Evolutionary conservation across 2,329 filamentous ascomycete species (phyloP), one percentile per base, ranked within the genome.

Genomic region (Cladosporium austrohemisphaericum): DNA sequence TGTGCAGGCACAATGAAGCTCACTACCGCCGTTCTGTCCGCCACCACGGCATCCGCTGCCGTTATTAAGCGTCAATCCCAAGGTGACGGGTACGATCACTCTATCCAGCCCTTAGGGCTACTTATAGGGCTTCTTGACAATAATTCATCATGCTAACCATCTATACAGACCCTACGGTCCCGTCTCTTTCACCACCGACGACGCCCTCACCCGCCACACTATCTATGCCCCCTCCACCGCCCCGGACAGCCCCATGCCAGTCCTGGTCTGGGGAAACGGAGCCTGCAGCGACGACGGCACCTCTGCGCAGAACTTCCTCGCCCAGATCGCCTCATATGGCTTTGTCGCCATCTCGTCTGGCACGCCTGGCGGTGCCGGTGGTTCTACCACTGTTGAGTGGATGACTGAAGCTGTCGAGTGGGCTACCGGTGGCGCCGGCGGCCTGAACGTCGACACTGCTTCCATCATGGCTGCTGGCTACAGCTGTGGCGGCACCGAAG

Each of bases 181-280:
- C 9, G 33, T 47, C 3, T 47, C 44, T 3, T 38, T 29, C 44
- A 47, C 44, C 18, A 47, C 44, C 3, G 44, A 47, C 18, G 18
- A 37, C 14, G 38, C 44, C 33, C 32, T 47, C 5, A 20, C 44
- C 8, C 11, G 44, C 4, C 44, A 47, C 33, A 49, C 46, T 5
- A 49, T 49, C 36, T 49, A 50, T 22, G 46, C 38, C 25, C 46
- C 45, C 9, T 25, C 31, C n/a, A 14, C 60, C 57, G 32, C 33
- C 61, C 11, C 44, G 61, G 20, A 62, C 18, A 28, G 16, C 4
- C 57, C 55, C 25, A 49, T 60, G 13, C 60, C 59, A 16, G 58
- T 61, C 1, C 32, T 62, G 4, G 46, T 58, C 20, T 62, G 60
- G 60, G 58, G 58, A 22, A 61, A 62, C 47, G 59, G 60, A 16